Conservation (phyloP, 108 stramenopile species). For the Nitzschia putrida region DNA sequence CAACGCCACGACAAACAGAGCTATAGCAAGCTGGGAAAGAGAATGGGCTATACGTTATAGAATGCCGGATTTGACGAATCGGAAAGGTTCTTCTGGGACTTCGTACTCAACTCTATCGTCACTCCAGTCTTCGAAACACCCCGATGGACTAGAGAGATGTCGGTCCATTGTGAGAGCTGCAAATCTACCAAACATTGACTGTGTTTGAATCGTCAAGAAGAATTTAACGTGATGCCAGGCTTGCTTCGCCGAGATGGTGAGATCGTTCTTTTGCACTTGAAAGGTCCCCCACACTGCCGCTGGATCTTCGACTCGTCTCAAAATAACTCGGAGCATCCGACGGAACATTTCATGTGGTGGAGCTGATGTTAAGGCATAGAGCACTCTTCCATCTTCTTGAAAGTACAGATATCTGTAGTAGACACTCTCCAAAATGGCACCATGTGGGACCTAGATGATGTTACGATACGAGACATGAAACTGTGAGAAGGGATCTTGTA, state of each 20-base stretch:
- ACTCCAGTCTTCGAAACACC: constrained; percentile 61
- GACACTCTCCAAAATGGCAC: constrained; percentile 73
- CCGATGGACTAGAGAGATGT: constrained; percentile 60
- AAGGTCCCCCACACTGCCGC: constrained; percentile 74
- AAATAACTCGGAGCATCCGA: constrained; percentile 49
- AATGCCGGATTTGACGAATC: constrained; percentile 60
- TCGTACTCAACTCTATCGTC: constrained; percentile 62
- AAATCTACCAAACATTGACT: constrained; percentile 46
- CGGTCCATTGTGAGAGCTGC: constrained; percentile 56
- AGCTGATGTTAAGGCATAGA: constrained; percentile 71
- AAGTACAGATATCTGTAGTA: constrained; percentile 76
- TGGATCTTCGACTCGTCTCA: constrained; percentile 39
- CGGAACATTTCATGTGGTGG: constrained; percentile 77
- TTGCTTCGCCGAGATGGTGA: constrained; percentile 63
- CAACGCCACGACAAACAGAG: too few species aligned
- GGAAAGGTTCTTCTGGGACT: constrained; percentile 61
- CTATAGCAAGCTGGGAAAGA: too few species aligned
- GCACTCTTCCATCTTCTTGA: constrained; percentile 79
- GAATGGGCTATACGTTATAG: constrained; percentile 27
- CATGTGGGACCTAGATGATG: constrained; percentile 53
- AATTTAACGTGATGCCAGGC: constrained; percentile 53
- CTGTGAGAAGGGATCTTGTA: too few species aligned
- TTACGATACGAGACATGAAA: background rate
- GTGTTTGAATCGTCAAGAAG: constrained; percentile 54
- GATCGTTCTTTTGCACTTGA: constrained; percentile 57